A percentile compares a stretch with the other conserved stretches of the same genome.
These are phyloP conservation scores for Glutinoglossum americanum DNA, from an alignment of 495 filamentous ascomycete species.

Conservation along the genomic window DNA sequence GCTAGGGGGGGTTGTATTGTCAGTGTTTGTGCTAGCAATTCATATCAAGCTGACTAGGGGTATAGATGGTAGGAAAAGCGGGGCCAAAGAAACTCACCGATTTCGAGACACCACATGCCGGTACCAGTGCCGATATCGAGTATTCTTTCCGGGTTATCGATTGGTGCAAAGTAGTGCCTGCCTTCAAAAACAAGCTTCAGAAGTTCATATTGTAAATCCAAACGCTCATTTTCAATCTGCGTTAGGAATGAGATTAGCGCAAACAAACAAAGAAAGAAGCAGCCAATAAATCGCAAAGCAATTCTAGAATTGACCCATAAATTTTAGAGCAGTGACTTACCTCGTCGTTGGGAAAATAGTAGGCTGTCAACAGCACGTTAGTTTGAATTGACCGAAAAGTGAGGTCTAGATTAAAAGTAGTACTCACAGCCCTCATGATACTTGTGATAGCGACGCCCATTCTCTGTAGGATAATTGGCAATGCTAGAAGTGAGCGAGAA, in stretches of 20 bases:
- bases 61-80: neutral
- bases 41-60: neutral
- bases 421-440: constrained; percentile 5
- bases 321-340: neutral
- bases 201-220: constrained; percentile 3
- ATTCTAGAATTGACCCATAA: neutral
- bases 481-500: constrained; percentile 2
- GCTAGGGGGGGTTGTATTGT: neutral
- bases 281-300: neutral
- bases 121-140: constrained; percentile 51
- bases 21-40: neutral
- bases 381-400: neutral
- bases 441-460: constrained; percentile 5
- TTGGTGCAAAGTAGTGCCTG: constrained; percentile 31
- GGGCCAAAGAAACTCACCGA: neutral
- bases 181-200: neutral
- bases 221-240: constrained; percentile 4
- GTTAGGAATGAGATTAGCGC: neutral
- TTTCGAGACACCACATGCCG: constrained; percentile 47
- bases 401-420: neutral
- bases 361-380: neutral
- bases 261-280: neutral
- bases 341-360: constrained; percentile 6
- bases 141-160: constrained; percentile 31
- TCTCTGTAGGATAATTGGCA: constrained; percentile 4